Conservation (phyloP, 2,329 filamentous ascomycete genomes). For the Cylindrodendrum hubeiense region DNA sequence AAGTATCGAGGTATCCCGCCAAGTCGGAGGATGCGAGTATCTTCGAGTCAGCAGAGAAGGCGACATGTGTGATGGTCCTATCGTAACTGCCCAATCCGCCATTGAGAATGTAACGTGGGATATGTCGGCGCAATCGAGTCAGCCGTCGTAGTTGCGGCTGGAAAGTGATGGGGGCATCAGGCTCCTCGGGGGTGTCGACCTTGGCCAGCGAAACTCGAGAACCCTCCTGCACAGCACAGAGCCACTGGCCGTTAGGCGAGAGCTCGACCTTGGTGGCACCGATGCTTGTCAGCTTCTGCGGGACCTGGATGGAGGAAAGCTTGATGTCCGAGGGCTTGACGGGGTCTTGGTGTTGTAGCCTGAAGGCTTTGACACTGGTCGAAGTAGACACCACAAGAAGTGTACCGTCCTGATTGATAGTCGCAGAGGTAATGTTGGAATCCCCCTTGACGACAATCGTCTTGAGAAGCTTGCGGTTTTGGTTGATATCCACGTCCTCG, state of each 20-base stretch:
- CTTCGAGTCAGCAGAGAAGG: constrained; percentile 85
- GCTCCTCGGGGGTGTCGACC: constrained; percentile 36
- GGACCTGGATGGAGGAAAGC: constrained; percentile 77
- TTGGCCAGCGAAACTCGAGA: constrained; percentile 65
- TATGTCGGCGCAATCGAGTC: constrained; percentile 64
- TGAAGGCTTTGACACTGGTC: constrained; percentile 82
- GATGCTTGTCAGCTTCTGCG: constrained; percentile 64
- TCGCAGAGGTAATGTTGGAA: constrained; percentile 82
- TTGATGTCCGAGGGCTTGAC: constrained; percentile 70
- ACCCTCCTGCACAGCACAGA: constrained; percentile 73
- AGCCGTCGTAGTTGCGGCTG: constrained; percentile 58
- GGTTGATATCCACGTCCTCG: constrained; percentile 58
- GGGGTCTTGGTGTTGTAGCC: constrained; percentile 66
- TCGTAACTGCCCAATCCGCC: constrained; percentile 82
- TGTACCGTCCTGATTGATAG: constrained; percentile 78
- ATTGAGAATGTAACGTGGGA: constrained; percentile 67
- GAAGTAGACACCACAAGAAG: constrained; percentile 82
- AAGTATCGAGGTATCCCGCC: constrained; percentile 88
- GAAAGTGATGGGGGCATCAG: constrained; percentile 43
- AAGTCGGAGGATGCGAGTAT: constrained; percentile 85
- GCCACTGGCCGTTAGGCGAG: constrained; percentile 78
- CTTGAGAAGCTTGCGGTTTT: constrained; percentile 74
- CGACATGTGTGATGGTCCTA: constrained; percentile 77
- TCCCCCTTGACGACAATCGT: constrained; percentile 79
- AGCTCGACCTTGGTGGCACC: constrained; percentile 80